Percentiles rank a stretch among this genome's conserved stretches.
These are phyloP conservation scores for Acanthamoeba healyi DNA, from an alignment of 208 protist genomes.

Conservation along the genomic window DNA sequence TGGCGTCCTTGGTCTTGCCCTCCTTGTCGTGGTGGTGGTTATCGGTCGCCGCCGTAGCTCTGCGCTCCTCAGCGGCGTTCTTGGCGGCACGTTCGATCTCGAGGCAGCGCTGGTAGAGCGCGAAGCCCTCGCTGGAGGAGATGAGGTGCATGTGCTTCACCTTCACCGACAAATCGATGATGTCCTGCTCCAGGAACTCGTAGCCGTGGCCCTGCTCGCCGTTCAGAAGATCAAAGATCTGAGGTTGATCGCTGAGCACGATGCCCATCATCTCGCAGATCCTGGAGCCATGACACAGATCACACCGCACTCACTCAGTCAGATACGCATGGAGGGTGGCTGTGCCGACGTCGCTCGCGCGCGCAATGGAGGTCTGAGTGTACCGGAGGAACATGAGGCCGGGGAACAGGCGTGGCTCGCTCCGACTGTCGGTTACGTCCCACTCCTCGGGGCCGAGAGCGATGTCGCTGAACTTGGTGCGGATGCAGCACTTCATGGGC, in stretches of 20 bases:
- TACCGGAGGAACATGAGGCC: conserved; percentile 22
- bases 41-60: background rate
- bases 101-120: conserved; percentile 12
- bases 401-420: background rate
- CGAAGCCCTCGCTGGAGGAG: background rate
- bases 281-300: background rate
- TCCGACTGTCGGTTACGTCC: background rate
- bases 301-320: no score
- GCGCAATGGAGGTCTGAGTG: no score
- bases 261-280: conserved; percentile 63
- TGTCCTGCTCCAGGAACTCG: conserved; percentile 64
- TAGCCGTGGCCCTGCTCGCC: background rate
- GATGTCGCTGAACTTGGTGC: conserved; percentile 5
- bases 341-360: no score
- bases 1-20: background rate
- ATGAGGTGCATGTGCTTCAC: conserved; percentile 76
- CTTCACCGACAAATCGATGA: conserved; percentile 53
- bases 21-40: background rate
- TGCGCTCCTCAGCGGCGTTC: background rate
- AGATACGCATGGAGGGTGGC: no score
- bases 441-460: background rate
- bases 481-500: conserved; percentile 29
- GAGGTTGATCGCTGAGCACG: background rate
- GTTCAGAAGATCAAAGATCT: conserved; percentile 58
- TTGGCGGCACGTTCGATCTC: conserved; percentile 7